A percentile compares a stretch with the other conserved stretches of the same genome.
phyloP scores from a whole-genome alignment of 768 basidiomycete species.

The Psilocybe cyanescens region DNA sequence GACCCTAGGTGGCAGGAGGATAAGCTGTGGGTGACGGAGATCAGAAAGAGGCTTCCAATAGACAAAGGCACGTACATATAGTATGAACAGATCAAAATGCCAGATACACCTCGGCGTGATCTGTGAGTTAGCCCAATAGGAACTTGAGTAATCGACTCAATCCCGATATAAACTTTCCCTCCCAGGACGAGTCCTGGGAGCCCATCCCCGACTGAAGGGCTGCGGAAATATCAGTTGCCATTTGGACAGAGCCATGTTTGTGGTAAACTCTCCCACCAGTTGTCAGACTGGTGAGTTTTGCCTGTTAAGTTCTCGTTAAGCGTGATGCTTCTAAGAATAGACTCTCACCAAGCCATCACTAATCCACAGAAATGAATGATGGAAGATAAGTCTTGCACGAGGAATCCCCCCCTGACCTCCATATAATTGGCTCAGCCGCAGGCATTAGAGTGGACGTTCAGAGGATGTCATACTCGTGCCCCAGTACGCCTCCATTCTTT shows the following conservation, averaged over 20 bases:
- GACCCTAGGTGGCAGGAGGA: constrained; percentile 33
- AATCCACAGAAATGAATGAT: constrained; percentile 19
- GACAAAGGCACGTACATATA: constrained; percentile 32
- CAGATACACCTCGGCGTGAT: constrained; percentile 22
- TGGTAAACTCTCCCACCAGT: constrained; percentile 20
- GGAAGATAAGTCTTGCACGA: constrained; percentile 18
- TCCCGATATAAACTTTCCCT: constrained; percentile 21
- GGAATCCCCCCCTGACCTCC: constrained; percentile 13
- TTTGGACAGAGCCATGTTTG: constrained; percentile 12
- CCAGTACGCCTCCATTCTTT: background rate
- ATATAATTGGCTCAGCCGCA: constrained; percentile 3
- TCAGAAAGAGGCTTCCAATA: constrained; percentile 28
- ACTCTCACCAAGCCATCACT: constrained; percentile 12
- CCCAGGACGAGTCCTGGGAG: constrained; percentile 25
- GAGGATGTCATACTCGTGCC: background rate
- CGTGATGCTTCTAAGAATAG: constrained; percentile 20
- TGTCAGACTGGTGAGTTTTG: constrained; percentile 9
- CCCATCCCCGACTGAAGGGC: constrained; percentile 15
- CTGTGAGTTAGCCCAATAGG: constrained; percentile 26
- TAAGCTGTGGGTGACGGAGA: constrained; percentile 30
- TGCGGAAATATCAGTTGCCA: constrained; percentile 24
- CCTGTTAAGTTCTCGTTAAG: constrained; percentile 9
- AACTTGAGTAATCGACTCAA: constrained; percentile 20
- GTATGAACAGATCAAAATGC: constrained; percentile 26
- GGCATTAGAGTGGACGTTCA: constrained; percentile 15